phyloP scores from a whole-genome alignment of 441 rosid genomes.

The Aquilaria agallochum region DNA sequence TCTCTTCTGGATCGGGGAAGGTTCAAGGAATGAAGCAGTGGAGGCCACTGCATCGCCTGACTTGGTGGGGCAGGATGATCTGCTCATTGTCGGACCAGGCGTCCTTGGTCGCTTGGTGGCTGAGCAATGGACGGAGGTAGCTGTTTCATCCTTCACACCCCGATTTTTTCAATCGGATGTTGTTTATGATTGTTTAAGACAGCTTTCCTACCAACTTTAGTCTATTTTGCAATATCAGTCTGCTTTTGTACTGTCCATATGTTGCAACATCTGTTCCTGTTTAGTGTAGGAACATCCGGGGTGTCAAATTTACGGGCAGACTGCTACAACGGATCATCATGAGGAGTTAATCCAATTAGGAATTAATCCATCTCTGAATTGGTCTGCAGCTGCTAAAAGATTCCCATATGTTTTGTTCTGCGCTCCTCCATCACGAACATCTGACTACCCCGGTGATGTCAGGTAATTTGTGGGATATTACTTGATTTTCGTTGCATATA shows the following conservation, averaged over 20 bases:
- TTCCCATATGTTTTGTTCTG: slow-evolving; percentile 81
- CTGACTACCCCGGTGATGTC: slow-evolving; percentile 78
- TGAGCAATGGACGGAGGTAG: slow-evolving; percentile 70
- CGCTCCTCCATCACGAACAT: slow-evolving; percentile 83
- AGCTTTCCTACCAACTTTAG: neutral
- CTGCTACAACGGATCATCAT: slow-evolving; percentile 73
- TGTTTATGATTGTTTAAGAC: neutral
- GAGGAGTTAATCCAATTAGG: slow-evolving; percentile 68
- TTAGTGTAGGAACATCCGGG: slow-evolving; percentile 61
- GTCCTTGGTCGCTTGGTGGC: slow-evolving; percentile 96
- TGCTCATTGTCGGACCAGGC: slow-evolving; percentile 86
- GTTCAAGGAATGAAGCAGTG: slow-evolving; percentile 37
- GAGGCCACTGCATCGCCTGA: slow-evolving; percentile 34
- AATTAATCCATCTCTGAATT: slow-evolving; percentile 65
- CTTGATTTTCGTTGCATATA: neutral
- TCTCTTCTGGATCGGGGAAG: slow-evolving; percentile 22
- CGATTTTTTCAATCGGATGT: neutral
- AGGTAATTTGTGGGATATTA: slow-evolving; percentile 33
- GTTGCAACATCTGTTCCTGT: too few relatives aligned
- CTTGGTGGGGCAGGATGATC: slow-evolving; percentile 60
- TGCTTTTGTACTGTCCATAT: too few relatives aligned
- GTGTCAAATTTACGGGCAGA: slow-evolving; percentile 75
- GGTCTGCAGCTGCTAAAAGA: slow-evolving; percentile 30
- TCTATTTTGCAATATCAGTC: neutral
- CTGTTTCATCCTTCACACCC: neutral